Evolutionary conservation across 1,139 yeast species (phyloP).

Genomic region (Taphrina populina): DNA sequence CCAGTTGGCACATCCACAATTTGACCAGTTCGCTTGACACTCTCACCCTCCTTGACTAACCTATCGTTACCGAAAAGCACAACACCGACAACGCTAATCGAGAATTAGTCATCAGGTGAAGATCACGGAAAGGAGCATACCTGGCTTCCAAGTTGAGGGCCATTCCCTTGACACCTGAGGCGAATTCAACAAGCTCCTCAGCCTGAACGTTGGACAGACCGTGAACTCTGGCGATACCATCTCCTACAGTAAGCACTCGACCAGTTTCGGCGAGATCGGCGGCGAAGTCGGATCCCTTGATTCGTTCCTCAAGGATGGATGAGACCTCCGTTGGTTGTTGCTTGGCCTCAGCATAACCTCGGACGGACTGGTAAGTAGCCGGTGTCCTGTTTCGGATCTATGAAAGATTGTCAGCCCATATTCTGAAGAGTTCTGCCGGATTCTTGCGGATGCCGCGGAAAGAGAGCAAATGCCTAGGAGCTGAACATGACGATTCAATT

Average conservation of each 20-base stretch:
- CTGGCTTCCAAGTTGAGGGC: constrained; percentile 97
- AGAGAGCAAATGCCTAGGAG: too few relatives aligned
- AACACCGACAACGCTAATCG: constrained; percentile 80
- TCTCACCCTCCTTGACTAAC: constrained; percentile 98
- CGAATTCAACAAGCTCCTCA: constrained; percentile 98
- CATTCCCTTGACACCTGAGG: constrained; percentile 99
- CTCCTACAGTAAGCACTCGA: constrained; percentile 98
- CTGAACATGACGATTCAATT: too few relatives aligned
- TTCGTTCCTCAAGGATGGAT: constrained; percentile 97
- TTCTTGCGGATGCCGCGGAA: too few relatives aligned
- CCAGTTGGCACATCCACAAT: constrained; percentile 99
- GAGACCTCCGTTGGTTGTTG: constrained; percentile 99
- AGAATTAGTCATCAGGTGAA: not conserved
- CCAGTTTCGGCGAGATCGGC: constrained; percentile 99
- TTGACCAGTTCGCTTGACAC: constrained; percentile 99
- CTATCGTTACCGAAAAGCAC: constrained; percentile 99
- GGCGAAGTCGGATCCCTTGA: constrained; percentile 98
- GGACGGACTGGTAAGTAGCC: constrained; percentile 28
- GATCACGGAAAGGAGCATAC: constrained; percentile 49
- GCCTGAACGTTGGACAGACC: constrained; percentile 99
- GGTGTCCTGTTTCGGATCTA: constrained; percentile 33
- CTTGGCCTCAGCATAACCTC: constrained; percentile 68
- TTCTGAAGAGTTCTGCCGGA: too few relatives aligned
- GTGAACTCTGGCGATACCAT: constrained; percentile 99
- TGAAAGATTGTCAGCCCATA: constrained; percentile 2